Evolutionary conservation across 2,329 filamentous ascomycete genomes (phyloP).

Genomic region (Arthrobotrys iridis): DNA sequence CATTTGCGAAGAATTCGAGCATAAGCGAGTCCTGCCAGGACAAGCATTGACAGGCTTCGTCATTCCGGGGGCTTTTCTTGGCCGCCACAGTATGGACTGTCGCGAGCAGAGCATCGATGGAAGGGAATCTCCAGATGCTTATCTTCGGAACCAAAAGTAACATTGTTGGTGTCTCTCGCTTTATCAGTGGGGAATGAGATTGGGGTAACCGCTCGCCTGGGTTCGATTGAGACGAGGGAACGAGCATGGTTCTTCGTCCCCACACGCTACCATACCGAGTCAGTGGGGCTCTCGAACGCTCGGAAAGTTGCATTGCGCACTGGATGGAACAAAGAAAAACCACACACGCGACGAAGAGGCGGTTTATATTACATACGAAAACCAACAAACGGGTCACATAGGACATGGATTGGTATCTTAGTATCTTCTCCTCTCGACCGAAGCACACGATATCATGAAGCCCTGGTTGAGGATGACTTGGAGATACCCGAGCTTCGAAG

Average conservation of each 20-base stretch:
- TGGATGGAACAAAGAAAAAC: slow-evolving; percentile 7
- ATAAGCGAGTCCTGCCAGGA: slow-evolving; percentile 35
- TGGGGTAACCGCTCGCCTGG: slow-evolving; percentile 35
- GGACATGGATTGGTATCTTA: neutral
- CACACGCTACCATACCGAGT: slow-evolving; percentile 46
- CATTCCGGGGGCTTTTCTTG: neutral
- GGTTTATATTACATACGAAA: neutral
- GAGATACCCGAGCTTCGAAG: slow-evolving; percentile 45
- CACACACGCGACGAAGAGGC: slow-evolving; percentile 37
- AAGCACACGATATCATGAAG: slow-evolving; percentile 24
- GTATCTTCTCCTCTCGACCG: slow-evolving; percentile 32
- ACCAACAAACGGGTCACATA: neutral
- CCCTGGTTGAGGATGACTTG: neutral
- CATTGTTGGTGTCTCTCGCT: slow-evolving; percentile 43
- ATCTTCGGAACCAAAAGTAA: slow-evolving; percentile 39
- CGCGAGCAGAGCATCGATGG: slow-evolving; percentile 8
- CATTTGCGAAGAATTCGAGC: slow-evolving; percentile 5
- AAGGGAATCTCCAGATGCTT: slow-evolving; percentile 19
- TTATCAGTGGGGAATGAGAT: slow-evolving; percentile 43
- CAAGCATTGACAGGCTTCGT: slow-evolving; percentile 19
- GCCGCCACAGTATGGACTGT: neutral
- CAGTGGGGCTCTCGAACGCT: slow-evolving; percentile 30
- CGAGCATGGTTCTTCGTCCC: slow-evolving; percentile 24
- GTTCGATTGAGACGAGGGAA: slow-evolving; percentile 22
- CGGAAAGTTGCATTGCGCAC: slow-evolving; percentile 40